Percentiles rank a stretch among this genome's conserved stretches.
phyloP scores from a whole-genome alignment of 768 basidiomycete genomes.

The Mycena chlorophos region DNA sequence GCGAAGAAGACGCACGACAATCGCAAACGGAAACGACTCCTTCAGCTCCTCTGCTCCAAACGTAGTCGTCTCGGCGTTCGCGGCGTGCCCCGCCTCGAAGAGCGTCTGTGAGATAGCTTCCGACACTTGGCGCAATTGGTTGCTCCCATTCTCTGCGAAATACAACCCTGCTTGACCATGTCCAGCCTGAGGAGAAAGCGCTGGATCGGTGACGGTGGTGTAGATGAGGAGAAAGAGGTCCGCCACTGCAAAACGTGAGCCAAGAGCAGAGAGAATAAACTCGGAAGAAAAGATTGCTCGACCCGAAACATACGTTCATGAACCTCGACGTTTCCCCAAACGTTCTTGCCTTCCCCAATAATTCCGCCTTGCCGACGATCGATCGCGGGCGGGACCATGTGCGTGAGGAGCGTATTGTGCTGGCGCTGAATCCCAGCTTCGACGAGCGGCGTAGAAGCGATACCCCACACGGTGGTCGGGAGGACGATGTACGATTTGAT shows the following conservation, averaged over 20 bases:
- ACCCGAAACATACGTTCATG: conserved; percentile 12
- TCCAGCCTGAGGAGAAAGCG: no score
- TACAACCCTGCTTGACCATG: conserved; percentile 28
- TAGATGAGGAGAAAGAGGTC: conserved; percentile 22
- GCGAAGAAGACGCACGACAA: not conserved
- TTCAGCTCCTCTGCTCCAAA: conserved; percentile 24
- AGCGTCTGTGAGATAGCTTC: conserved; percentile 17
- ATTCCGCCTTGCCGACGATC: conserved; percentile 9
- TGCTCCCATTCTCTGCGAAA: conserved; percentile 26
- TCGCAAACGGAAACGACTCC: conserved; percentile 8
- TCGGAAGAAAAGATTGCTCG: no score
- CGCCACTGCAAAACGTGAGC: conserved; percentile 15
- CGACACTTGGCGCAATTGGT: conserved; percentile 17
- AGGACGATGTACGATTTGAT: conserved; percentile 31
- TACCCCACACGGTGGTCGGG: conserved; percentile 26
- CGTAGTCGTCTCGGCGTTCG: conserved; percentile 12
- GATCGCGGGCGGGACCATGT: conserved; percentile 4
- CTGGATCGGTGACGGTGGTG: conserved; percentile 14
- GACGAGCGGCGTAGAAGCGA: conserved; percentile 14
- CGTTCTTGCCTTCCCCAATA: conserved; percentile 13
- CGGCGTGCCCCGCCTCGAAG: conserved; percentile 19
- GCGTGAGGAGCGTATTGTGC: conserved; percentile 1
- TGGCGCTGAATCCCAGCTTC: conserved; percentile 25
- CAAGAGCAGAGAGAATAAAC: not conserved
- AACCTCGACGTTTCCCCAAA: conserved; percentile 15